Base-by-base conservation (phyloP, 2,329 filamentous ascomycete species). In the Dendryphion nanum region DNA sequence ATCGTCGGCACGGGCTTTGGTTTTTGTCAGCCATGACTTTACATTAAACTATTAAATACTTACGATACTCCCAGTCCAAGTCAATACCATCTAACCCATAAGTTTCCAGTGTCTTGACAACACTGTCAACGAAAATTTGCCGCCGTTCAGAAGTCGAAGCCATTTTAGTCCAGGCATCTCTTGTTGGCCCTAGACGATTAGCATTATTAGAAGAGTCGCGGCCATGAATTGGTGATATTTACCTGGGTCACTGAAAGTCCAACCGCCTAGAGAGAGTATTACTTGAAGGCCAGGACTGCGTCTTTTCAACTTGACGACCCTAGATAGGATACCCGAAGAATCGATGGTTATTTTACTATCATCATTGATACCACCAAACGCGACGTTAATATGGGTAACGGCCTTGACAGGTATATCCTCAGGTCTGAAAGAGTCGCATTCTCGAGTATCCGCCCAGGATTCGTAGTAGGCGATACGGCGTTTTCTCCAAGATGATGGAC, bases 61-160 rank as follows among this genome's bases (percentile, higher is more conserved):
- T n/a, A n/a, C n/a, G 61, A 14, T 61, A 54, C 3, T 69, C 67
- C 72, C 71, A 76, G 43, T 75, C 68, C n/a, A 76, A 46, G 33
- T 76, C 71, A 2, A 73, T 53, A 2, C 55, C 52, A 5, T 71
- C 66, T 34, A 76, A 73, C 3, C 57, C 57, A 45, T 72, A 73
- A 5, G 53, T 62, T 1, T 46, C 18, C 50, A 76, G 58, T 45
- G 76, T 75, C 1, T 38, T 33, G 2, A 66, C 39, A 0, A 73
- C 42, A 1, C 57, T 64, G 1, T 51, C 40, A 38, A 69, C 59
- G 43, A 76, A 76, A 0, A 42, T 47, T 0, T 41, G 32, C n/a
- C 61, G 55, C n/a, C 59, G 66, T 3, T 40, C 37, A 5, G 53
- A 19, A 2, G 45, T 50, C n/a, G 41, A 53, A 4, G 54, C 57